Base-by-base conservation (phyloP, 129 eudicot species). In the Arctium minus region DNA sequence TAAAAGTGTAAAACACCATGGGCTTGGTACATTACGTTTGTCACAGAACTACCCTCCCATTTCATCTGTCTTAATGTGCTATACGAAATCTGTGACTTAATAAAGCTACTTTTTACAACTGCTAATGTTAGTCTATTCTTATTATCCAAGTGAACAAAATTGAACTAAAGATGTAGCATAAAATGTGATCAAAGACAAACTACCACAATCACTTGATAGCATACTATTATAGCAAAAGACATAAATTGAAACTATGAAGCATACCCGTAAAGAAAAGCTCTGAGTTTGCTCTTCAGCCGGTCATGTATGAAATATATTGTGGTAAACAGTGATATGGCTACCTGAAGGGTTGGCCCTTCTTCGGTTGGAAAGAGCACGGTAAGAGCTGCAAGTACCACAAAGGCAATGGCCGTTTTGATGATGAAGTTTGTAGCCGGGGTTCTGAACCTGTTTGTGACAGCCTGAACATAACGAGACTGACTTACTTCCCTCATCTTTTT, bases 311-410 rank as follows among this genome's bases (percentile, higher is more conserved):
- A 96, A 80, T 91, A 93, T 46, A 93, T 90, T 33, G 97, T 82
- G 73, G 87, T 85, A 48, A 93, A 40, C 70, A 96, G 74, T 35
- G 99, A 96, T 84, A 96, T 48, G 37, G 94, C 97, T 7, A 93
- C 99, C 79, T 96, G 99, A 86, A 96, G 88, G 42, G 99, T 96
- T 40, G 99, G 99, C 74, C 99, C 99, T 82, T 96, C 99, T 87
- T 93, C 97, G 5, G 99, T 96, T 70, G 99, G 99, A 77, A 89
- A 96, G 79, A 96, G 89, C 32, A 93, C 92, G 7, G 99, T 96
- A 38, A 96, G 91, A 79, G 86, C 97, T 70, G 98, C 99, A 69
- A 96, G 99, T 71, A 87, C 83, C 64, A 91, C 70, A 80, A 93
- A 96, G 35, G 89, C 94, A 50, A 83, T 73, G 73, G 94, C 82